Conservation (phyloP, 805 yeast genomes). For the Wickerhamiella allomyrinae region DNA sequence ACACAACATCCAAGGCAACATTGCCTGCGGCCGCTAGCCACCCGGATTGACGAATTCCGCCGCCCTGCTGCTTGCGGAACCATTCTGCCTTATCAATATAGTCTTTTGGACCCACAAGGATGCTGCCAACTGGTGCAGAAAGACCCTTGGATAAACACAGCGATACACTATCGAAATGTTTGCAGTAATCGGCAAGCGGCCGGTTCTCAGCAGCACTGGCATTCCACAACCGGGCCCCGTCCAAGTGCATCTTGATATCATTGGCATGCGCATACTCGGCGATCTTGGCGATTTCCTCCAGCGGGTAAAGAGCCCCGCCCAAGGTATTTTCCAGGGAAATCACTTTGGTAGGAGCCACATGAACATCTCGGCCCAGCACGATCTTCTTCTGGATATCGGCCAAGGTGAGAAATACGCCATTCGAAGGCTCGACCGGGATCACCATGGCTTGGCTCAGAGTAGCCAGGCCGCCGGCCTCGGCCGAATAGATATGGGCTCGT, state of each 20-base stretch:
- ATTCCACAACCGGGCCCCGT: slow-evolving; percentile 93
- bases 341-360: slow-evolving; percentile 75
- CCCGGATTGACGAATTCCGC: slow-evolving; percentile 86
- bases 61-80: slow-evolving; percentile 84
- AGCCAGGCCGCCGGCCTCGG: slow-evolving; percentile 88
- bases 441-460: slow-evolving; percentile 87
- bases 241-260: slow-evolving; percentile 58
- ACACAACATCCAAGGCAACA: slow-evolving; percentile 62
- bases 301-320: slow-evolving; percentile 69
- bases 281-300: slow-evolving; percentile 61
- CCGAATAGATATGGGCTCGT: slow-evolving; percentile 67
- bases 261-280: slow-evolving; percentile 51
- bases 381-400: slow-evolving; percentile 58
- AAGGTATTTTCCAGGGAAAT: slow-evolving; percentile 79
- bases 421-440: slow-evolving; percentile 61
- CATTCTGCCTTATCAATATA: slow-evolving; percentile 62
- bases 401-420: slow-evolving; percentile 62
- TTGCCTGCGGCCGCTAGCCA: slow-evolving; percentile 66
- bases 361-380: slow-evolving; percentile 71
- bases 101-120: slow-evolving; percentile 52
- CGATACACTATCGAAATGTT: slow-evolving; percentile 75
- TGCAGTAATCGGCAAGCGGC: slow-evolving; percentile 45
- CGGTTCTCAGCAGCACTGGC: slow-evolving; percentile 68
- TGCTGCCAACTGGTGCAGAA: slow-evolving; percentile 90
- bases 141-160: slow-evolving; percentile 78